Evolutionary conservation across 257 asterid genomes (phyloP).

Genomic region (Nicotiana undulata): DNA sequence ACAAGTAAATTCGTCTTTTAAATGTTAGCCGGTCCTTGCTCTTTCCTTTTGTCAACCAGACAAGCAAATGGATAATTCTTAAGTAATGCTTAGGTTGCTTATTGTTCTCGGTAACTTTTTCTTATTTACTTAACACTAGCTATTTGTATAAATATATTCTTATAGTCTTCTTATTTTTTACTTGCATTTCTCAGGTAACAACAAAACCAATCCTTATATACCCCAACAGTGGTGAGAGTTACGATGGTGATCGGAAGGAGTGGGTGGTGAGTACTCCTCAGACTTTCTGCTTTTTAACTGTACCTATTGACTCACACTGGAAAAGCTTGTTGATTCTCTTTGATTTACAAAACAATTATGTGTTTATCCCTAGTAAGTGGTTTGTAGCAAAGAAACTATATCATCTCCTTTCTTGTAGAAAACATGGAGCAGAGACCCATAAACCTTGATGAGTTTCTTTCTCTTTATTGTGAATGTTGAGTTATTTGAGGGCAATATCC

Average conservation of each 20-base stretch:
- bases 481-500: neutral
- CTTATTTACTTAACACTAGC: neutral
- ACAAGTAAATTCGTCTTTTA: neutral
- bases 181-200: slow-evolving; percentile 43
- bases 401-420: neutral
- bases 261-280: slow-evolving; percentile 68
- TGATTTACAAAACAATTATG: neutral
- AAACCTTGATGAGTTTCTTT: neutral
- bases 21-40: neutral
- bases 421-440: neutral
- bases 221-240: slow-evolving; percentile 88
- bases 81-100: neutral
- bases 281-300: neutral
- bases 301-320: neutral
- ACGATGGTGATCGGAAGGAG: slow-evolving; percentile 53
- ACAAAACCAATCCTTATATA: slow-evolving; percentile 70
- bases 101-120: neutral
- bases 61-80: neutral
- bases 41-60: neutral
- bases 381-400: neutral
- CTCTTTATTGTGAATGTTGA: neutral
- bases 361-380: neutral
- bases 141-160: neutral
- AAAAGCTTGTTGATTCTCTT: neutral
- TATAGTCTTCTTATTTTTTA: slow-evolving; percentile 3